phyloP scores from a whole-genome alignment of 768 basidiomycete genomes.

The Auricularia cornea region DNA sequence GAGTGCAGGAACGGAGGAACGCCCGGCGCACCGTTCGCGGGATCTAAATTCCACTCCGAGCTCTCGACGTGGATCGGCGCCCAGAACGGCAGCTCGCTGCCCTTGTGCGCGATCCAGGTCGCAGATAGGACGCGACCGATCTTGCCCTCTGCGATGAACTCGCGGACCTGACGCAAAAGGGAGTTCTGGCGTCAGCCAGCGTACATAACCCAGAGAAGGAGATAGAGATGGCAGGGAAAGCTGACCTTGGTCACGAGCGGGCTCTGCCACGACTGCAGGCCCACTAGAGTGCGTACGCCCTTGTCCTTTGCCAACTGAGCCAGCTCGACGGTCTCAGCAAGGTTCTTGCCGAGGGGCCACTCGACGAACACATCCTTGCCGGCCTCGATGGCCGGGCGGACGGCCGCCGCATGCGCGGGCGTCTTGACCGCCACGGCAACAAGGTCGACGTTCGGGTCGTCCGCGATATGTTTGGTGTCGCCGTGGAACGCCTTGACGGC shows the following conservation, averaged over 20 bases:
- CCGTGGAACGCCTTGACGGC: slow-evolving; percentile 4
- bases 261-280: slow-evolving; percentile 26
- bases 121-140: not conserved
- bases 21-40: not conserved
- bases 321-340: slow-evolving; percentile 27
- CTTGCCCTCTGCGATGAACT: not conserved
- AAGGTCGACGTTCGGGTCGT: slow-evolving; percentile 31
- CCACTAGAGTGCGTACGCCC: slow-evolving; percentile 26
- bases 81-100: not conserved
- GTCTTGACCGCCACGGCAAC: slow-evolving; percentile 30
- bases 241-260: slow-evolving; percentile 23
- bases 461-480: slow-evolving; percentile 19
- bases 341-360: slow-evolving; percentile 29
- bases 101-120: not conserved
- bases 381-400: slow-evolving; percentile 26
- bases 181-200: not conserved
- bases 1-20: no score
- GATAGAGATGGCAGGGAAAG: not conserved
- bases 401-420: slow-evolving; percentile 20
- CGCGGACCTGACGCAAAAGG: not conserved
- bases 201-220: no score
- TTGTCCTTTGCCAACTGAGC: slow-evolving; percentile 23
- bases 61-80: not conserved
- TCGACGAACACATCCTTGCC: slow-evolving; percentile 34
- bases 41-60: not conserved